Evolutionary conservation across 768 basidiomycete genomes (phyloP), one percentile per base, ranked within the genome.

Genomic region (Lyophyllum semitale): DNA sequence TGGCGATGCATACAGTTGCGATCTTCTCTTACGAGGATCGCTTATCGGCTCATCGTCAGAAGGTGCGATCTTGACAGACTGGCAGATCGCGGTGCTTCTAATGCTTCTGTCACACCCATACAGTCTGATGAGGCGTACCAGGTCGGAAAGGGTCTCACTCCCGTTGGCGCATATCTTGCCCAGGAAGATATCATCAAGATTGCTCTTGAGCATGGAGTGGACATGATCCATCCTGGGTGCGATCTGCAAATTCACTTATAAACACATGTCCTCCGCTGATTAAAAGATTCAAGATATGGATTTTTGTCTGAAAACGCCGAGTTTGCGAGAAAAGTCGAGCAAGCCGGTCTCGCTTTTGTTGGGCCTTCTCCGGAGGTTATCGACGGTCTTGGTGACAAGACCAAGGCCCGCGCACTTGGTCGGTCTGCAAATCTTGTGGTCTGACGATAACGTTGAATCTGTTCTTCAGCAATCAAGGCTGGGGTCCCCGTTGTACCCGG

Each of bases 161-260:
- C 97, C 29, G 97, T 99, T 37, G 97, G 80, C 17, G 97, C 97
- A 9, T 99, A 99, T 72, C 89, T 99, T 59, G 89, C 95, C 2
- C 95, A 98, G 71, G 94, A 98, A 64, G 95, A 97, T 66, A 98
- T 99, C 73, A 95, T 99, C 74, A 78, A 87, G 59, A 89, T 95
- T 61, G 93, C 95, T n/a, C 81, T 98, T 41, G 95, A 98, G 73
- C 95, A 98, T 72, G 95, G 93, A 23, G 97, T 99, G 23, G 96
- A 98, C 70, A 98, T 99, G 97, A 98, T 99, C 68, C 97, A 98
- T 73, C 97, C 95, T 11, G 95, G 95, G 93, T 94, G 63, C 66
- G 79, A 71, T 48, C 20, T 40, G 22, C 30, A 43, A 9, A 44
- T 51, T 20, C 47, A 48, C 38, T 27, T 17, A 17, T 17, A 30